These are phyloP conservation scores for Starmerella sp. DNA, from an alignment of 805 yeast genomes.

Conservation along the genomic window DNA sequence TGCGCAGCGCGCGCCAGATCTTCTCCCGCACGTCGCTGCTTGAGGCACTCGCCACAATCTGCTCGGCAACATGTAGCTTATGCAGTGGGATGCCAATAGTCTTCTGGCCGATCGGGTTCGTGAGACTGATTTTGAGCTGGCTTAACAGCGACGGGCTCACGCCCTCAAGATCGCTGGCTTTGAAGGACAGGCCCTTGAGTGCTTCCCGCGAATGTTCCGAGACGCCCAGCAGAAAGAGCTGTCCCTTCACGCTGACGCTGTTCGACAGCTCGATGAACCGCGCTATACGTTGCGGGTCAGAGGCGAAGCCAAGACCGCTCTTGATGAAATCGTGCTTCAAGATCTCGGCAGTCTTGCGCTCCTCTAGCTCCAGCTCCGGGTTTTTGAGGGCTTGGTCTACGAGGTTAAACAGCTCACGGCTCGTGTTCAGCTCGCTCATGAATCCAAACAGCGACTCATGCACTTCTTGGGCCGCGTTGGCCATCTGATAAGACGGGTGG, in stretches of 20 bases:
- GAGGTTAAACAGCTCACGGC: slow-evolving; percentile 53
- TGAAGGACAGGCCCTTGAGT: slow-evolving; percentile 16
- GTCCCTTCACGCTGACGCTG: slow-evolving; percentile 69
- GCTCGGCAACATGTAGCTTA: slow-evolving; percentile 41
- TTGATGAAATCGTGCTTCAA: slow-evolving; percentile 76
- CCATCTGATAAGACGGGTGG: slow-evolving; percentile 65
- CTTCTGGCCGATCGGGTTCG: neutral
- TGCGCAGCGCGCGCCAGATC: slow-evolving; percentile 67
- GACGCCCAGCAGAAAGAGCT: slow-evolving; percentile 49
- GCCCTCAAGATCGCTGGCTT: slow-evolving; percentile 25
- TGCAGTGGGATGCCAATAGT: slow-evolving; percentile 2
- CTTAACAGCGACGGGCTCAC: slow-evolving; percentile 27
- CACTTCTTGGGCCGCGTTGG: slow-evolving; percentile 71
- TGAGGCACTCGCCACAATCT: slow-evolving; percentile 49
- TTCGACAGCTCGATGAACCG: slow-evolving; percentile 66
- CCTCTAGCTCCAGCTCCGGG: slow-evolving; percentile 54
- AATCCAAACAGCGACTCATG: slow-evolving; percentile 84
- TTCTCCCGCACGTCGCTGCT: slow-evolving; percentile 47
- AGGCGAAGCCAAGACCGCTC: slow-evolving; percentile 75
- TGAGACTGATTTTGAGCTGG: slow-evolving; percentile 14
- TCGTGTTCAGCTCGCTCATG: slow-evolving; percentile 86
- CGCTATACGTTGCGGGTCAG: slow-evolving; percentile 42
- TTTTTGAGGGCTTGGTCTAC: slow-evolving; percentile 27
- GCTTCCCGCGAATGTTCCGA: slow-evolving; percentile 19
- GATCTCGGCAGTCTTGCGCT: slow-evolving; percentile 67